phyloP scores from a whole-genome alignment of 352 stramenopile genomes.

The Globisporangium spiculum region DNA sequence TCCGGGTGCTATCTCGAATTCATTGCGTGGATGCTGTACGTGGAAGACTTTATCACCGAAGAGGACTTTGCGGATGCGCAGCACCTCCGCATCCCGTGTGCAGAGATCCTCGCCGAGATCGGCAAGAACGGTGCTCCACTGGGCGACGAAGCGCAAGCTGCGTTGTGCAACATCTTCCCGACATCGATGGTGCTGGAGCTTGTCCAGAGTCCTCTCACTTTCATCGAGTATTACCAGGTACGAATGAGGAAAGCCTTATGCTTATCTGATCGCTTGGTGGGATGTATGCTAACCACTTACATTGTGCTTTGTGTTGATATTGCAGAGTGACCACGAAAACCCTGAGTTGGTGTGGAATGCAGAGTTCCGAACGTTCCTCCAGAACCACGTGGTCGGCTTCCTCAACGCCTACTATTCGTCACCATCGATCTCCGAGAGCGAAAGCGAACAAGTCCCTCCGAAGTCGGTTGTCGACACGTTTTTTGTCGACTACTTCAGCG shows the following conservation, averaged over 20 bases:
- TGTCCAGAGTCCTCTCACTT: constrained; percentile 43
- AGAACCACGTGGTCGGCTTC: constrained; percentile 63
- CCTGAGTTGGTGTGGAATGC: constrained; percentile 94
- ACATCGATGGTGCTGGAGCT: constrained; percentile 57
- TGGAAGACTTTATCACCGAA: constrained; percentile 62
- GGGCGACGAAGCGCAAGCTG: constrained; percentile 46
- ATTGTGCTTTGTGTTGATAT: constrained; percentile 20
- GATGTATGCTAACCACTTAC: neutral
- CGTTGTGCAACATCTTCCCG: constrained; percentile 72
- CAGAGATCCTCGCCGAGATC: constrained; percentile 67
- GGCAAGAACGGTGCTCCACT: constrained; percentile 38
- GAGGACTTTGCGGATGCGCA: constrained; percentile 58
- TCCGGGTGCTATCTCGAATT: constrained; percentile 77
- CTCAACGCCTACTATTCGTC: constrained; percentile 77
- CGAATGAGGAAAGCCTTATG: neutral
- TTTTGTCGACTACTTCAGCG: constrained; percentile 66
- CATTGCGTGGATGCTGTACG: constrained; percentile 66
- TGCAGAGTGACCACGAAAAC: constrained; percentile 88
- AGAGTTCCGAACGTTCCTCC: constrained; percentile 82
- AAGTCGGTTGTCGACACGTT: constrained; percentile 51
- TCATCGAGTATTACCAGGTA: constrained; percentile 64
- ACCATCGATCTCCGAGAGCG: constrained; percentile 40
- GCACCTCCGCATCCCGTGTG: constrained; percentile 50
- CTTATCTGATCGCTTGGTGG: neutral
- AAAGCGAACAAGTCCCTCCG: constrained; percentile 26